These are phyloP conservation scores for Hyaloperonospora arabidopsidis DNA, from an alignment of 352 stramenopile genomes.

Conservation along the genomic window DNA sequence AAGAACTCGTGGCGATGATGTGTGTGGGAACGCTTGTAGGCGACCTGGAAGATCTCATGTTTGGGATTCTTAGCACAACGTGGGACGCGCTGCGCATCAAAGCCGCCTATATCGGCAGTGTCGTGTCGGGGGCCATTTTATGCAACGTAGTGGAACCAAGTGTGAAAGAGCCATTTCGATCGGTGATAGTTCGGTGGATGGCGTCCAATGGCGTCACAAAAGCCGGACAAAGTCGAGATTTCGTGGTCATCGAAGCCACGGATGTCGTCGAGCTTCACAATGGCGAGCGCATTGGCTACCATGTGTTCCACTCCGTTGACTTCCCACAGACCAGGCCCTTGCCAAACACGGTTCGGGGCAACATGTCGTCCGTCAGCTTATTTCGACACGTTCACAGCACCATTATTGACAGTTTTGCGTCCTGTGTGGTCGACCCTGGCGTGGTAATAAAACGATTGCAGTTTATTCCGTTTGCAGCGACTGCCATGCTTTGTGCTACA, in stretches of 20 bases:
- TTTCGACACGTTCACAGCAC: slow-evolving; percentile 19
- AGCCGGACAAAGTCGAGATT: slow-evolving; percentile 16
- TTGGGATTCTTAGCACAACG: slow-evolving; percentile 14
- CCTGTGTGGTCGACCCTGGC: slow-evolving; percentile 14
- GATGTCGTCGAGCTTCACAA: slow-evolving; percentile 16
- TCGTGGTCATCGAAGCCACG: slow-evolving; percentile 19
- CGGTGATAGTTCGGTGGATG: slow-evolving; percentile 19
- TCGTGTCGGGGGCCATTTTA: slow-evolving; percentile 11
- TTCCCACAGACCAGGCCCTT: slow-evolving; percentile 22
- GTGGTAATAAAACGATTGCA: slow-evolving; percentile 3
- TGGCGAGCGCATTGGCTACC: slow-evolving; percentile 19
- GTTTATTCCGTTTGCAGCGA: slow-evolving; percentile 10
- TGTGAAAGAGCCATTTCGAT: slow-evolving; percentile 17
- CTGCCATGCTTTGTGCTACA: slow-evolving; percentile 6
- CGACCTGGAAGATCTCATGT: slow-evolving; percentile 17
- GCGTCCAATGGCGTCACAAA: slow-evolving; percentile 3
- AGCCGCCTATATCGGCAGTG: slow-evolving; percentile 11
- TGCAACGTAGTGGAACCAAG: slow-evolving; percentile 12
- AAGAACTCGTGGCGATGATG: slow-evolving; percentile 13
- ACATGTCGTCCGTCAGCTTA: slow-evolving; percentile 14
- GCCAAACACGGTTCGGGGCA: slow-evolving; percentile 10
- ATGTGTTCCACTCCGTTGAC: slow-evolving; percentile 18
- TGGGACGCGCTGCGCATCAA: slow-evolving; percentile 15
- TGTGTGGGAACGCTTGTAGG: slow-evolving; percentile 11
- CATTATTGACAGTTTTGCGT: slow-evolving; percentile 21